Evolutionary conservation across 257 asterid genomes (phyloP), one percentile per base, ranked within the genome.

Genomic region (Solanum etuberosum): DNA sequence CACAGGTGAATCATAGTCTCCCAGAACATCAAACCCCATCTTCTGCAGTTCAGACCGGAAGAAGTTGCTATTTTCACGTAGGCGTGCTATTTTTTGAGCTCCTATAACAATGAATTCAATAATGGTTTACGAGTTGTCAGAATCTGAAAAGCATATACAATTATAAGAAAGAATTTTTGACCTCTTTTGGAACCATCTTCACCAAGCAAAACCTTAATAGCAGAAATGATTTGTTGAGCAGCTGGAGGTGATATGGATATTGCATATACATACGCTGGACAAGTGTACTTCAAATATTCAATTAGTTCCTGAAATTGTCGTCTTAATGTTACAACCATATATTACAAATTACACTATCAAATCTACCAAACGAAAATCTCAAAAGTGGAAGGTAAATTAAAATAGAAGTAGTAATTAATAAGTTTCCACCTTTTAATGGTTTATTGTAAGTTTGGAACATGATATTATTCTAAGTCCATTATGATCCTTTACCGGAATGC

Each of bases 161-260:
- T 34, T 42, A 34, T 21, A 6, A 20, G 48, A 72, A 35, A 88
- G 38, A 77, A 40, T 54, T 85, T 88, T 90, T 54, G 86, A 95
- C 98, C 98, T 94, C 99, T 91, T 90, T 93, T 93, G 87, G 99
- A 93, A 87, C 99, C 98, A 89, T 97, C 99, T 89, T 95, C 98
- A 89, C 99, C 98, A 89, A 93, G 96, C 90, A 97, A 84, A 90
- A 97, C 98, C 91, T 91, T 90, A 88, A 97, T 90, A 80, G 99
- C 88, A 88, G 98, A 97, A 63, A 97, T 94, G 38, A 95, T 97
- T 90, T 97, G 98, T 92, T 97, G 95, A 48, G 98, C 94, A 86
- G 98, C 94, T 51, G 98, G 99, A 70, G 99, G 98, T 27, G 99
- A 94, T 86, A 95, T 91, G 18, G 99, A 97, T 65, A 98, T 94